phyloP scores from a whole-genome alignment of 2,329 filamentous ascomycete species.

The Trichoderma sp. region DNA sequence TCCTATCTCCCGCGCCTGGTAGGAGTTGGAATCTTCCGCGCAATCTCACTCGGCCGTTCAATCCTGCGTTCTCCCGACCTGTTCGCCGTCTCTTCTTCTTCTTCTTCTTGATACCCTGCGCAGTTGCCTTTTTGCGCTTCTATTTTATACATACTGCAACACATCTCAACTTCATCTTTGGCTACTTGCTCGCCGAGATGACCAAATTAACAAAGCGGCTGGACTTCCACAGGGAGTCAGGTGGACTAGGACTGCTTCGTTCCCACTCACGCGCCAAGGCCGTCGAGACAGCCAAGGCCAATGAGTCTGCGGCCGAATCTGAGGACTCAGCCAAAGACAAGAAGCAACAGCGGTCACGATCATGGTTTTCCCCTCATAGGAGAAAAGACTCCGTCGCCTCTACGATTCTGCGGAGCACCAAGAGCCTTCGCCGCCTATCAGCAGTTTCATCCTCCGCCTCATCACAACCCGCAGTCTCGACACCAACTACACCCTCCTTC shows the following conservation, averaged over 20 bases:
- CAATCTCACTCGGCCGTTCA: neutral
- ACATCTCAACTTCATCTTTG: neutral
- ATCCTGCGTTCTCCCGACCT: neutral
- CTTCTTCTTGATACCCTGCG: slow-evolving; percentile 15
- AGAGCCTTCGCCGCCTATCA: slow-evolving; percentile 15
- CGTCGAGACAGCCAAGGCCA: neutral
- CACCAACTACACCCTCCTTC: slow-evolving; percentile 40
- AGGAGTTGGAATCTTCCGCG: slow-evolving; percentile 12
- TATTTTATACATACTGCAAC: neutral
- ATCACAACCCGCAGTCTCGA: neutral
- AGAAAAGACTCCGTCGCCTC: slow-evolving; percentile 19
- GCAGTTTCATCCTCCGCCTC: slow-evolving; percentile 10
- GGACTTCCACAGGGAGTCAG: slow-evolving; percentile 12
- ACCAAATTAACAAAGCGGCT: slow-evolving; percentile 12
- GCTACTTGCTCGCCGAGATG: neutral
- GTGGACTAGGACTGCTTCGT: slow-evolving; percentile 4
- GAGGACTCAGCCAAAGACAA: slow-evolving; percentile 5
- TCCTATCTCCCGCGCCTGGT: slow-evolving; percentile 18
- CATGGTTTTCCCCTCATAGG: slow-evolving; percentile 20
- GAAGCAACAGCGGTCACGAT: slow-evolving; percentile 16
- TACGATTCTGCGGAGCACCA: slow-evolving; percentile 10
- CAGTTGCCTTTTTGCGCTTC: slow-evolving; percentile 12
- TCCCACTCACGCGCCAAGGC: slow-evolving; percentile 9
- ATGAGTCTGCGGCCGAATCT: neutral
- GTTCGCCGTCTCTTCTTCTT: slow-evolving; percentile 7